phyloP scores from a whole-genome alignment of 192 early-diverging fungal species.

The Podila epigama region DNA sequence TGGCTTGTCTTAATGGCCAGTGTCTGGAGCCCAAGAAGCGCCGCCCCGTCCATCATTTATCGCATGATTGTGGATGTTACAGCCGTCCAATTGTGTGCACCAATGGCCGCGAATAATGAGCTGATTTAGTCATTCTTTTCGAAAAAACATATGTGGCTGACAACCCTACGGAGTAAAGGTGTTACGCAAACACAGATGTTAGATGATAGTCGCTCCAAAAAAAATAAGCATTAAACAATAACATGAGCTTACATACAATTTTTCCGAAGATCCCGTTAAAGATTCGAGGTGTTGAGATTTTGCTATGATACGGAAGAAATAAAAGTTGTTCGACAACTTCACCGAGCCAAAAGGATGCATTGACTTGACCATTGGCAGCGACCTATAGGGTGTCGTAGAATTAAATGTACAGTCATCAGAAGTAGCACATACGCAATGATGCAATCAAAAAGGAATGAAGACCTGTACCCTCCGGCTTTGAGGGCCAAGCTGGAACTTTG shows the following conservation, averaged over 20 bases:
- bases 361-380: too few relatives aligned
- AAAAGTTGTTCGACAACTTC: too few relatives aligned
- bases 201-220: slow-evolving; percentile 6
- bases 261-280: slow-evolving; percentile 9
- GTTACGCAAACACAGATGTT: slow-evolving; percentile 9
- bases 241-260: slow-evolving; percentile 16
- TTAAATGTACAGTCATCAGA: too few relatives aligned
- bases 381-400: too few relatives aligned
- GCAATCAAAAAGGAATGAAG: too few relatives aligned
- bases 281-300: slow-evolving; percentile 14
- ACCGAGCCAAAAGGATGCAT: too few relatives aligned
- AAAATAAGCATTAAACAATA: not conserved
- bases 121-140: slow-evolving; percentile 6
- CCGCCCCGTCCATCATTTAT: slow-evolving; percentile 1
- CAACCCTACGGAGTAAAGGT: slow-evolving; percentile 6
- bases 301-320: too few relatives aligned
- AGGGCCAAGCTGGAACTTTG: too few relatives aligned
- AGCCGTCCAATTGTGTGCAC: slow-evolving; percentile 6
- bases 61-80: not conserved
- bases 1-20: slow-evolving; percentile 12
- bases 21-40: slow-evolving; percentile 5
- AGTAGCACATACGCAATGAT: too few relatives aligned
- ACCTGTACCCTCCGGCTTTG: too few relatives aligned
- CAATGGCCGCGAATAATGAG: slow-evolving; percentile 5
- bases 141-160: slow-evolving; percentile 19